Percentiles rank a stretch among this genome's conserved stretches.
phyloP scores from a whole-genome alignment of 2,329 filamentous ascomycete genomes.

The Fusarium devonianum region DNA sequence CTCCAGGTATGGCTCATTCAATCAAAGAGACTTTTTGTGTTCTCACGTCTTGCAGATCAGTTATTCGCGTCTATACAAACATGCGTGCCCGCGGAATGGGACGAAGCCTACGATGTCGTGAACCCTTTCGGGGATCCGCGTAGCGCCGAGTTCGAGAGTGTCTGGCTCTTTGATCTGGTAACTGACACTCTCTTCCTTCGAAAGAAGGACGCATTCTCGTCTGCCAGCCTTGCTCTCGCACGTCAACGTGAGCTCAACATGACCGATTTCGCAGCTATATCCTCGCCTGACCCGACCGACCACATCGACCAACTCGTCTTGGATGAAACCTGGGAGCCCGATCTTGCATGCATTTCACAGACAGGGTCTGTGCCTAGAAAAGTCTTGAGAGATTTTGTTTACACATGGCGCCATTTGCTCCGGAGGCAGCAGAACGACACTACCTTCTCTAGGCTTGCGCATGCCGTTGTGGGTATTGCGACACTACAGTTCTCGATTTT shows the following conservation, averaged over 20 bases:
- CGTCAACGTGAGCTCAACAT: conserved; percentile 1
- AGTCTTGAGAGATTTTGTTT: conserved; percentile 1
- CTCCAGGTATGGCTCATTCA: no score
- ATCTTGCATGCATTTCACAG: background rate
- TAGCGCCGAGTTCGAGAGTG: conserved; percentile 22
- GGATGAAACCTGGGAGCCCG: background rate
- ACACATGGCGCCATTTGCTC: conserved; percentile 1
- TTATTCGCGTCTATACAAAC: background rate
- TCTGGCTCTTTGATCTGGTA: conserved; percentile 31
- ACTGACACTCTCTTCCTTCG: conserved; percentile 23
- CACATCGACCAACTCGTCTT: background rate
- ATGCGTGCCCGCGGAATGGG: conserved; percentile 15
- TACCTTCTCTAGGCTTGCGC: background rate
- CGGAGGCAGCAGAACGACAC: background rate
- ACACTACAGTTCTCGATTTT: background rate
- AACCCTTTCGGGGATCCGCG: conserved; percentile 35
- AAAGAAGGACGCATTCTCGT: conserved; percentile 16
- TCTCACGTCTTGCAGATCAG: background rate
- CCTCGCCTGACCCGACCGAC: background rate
- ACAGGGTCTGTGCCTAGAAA: background rate
- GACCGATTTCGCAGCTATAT: background rate
- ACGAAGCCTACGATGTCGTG: conserved; percentile 28
- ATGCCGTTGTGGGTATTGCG: conserved; percentile 4
- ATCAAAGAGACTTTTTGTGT: background rate
- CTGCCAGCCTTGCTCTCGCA: conserved; percentile 1